phyloP scores from a whole-genome alignment of 768 basidiomycete genomes.

The Pisolithus microcarpus region DNA sequence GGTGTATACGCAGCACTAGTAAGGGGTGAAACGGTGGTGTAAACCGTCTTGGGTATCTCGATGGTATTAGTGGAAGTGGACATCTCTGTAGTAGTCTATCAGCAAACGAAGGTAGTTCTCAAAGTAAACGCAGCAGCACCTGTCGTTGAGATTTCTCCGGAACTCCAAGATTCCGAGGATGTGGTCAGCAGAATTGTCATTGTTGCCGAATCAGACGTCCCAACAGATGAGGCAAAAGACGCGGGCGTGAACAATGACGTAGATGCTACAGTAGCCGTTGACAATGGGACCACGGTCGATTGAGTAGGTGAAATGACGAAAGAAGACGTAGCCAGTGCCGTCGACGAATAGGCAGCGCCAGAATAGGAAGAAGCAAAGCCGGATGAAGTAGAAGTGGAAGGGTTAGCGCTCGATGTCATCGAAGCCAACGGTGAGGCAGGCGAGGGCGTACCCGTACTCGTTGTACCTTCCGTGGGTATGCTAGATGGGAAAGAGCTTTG shows the following conservation, averaged over 20 bases:
- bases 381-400: neutral
- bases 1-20: neutral
- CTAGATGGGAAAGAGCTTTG: neutral
- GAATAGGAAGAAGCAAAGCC: neutral
- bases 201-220: neutral
- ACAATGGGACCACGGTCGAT: neutral
- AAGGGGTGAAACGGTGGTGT: conserved; percentile 1
- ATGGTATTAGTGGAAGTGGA: conserved; percentile 8
- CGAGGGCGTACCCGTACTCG: conserved; percentile 1
- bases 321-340: neutral
- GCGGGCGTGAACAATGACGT: neutral
- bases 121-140: neutral
- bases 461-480: neutral
- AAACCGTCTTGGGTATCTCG: conserved; percentile 11
- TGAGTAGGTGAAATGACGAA: neutral
- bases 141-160: neutral
- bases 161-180: neutral
- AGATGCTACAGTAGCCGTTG: neutral
- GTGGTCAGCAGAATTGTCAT: neutral
- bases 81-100: neutral
- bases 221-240: neutral
- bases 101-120: too few species aligned
- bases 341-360: neutral
- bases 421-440: conserved; percentile 1
- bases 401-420: neutral